A percentile compares a stretch with the other conserved stretches of the same genome.
Conservation (phyloP, 2,329 filamentous ascomycete genomes). For the Ceratocystis ficicola region DNA sequence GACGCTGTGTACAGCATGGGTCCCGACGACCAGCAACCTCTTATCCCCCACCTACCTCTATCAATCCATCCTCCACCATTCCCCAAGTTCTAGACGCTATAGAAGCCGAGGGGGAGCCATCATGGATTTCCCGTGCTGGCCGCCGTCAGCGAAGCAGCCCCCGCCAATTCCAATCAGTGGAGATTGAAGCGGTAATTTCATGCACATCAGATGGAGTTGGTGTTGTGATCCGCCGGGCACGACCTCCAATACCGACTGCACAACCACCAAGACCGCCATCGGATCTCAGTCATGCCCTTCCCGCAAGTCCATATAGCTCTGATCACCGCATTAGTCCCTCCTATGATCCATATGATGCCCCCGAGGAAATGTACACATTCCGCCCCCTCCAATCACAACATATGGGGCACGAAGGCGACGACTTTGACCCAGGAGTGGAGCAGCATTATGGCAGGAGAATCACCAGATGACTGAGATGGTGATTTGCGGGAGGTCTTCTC, state of each 20-base stretch:
- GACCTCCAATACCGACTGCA: slow-evolving; percentile 52
- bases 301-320: neutral
- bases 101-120: slow-evolving; percentile 30
- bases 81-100: slow-evolving; percentile 18
- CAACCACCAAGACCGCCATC: slow-evolving; percentile 38
- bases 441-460: neutral
- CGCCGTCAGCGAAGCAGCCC: neutral
- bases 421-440: slow-evolving; percentile 32
- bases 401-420: slow-evolving; percentile 35
- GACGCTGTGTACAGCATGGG: slow-evolving; percentile 1
- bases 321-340: slow-evolving; percentile 25
- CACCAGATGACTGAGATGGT: neutral
- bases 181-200: slow-evolving; percentile 81
- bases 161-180: slow-evolving; percentile 33
- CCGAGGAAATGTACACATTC: slow-evolving; percentile 35
- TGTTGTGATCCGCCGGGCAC: slow-evolving; percentile 63
- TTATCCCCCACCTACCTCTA: slow-evolving; percentile 19
- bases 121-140: slow-evolving; percentile 29
- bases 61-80: slow-evolving; percentile 17
- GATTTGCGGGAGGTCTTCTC: neutral
- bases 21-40: slow-evolving; percentile 15
- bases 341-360: slow-evolving; percentile 34
- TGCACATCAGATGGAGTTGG: slow-evolving; percentile 82
- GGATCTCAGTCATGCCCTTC: slow-evolving; percentile 29
- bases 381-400: slow-evolving; percentile 35